Base-by-base conservation (phyloP, 1,284 basidiomycete species). In the Hypsizygus ulmarius region DNA sequence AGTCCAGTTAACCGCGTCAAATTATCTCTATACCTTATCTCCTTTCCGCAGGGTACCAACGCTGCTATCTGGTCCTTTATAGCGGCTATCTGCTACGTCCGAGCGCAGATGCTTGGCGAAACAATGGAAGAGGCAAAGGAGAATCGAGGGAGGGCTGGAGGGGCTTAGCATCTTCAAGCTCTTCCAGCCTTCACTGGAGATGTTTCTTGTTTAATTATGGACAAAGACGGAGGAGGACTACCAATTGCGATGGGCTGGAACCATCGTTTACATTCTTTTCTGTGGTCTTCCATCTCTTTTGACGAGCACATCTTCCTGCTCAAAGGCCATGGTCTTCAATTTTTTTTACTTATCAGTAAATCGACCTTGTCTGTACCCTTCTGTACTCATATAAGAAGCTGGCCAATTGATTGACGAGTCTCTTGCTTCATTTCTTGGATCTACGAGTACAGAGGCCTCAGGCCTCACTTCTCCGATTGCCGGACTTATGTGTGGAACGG, bases 51-150 rank as follows among this genome's bases (percentile, higher is more conserved):
- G 88, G 88, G 88, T 45, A 88, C 84, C 33, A 90, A 90, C 62
- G 82, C 78, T 29, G 80, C 82, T 19, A 65, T 90, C 51, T 91
- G 78, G 70, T 86, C 85, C 7, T 59, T 87, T 42, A 76, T 87
- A 58, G 85, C 85, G n/a, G 73, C 75, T 33, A 58, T 75, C 49
- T 80, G 79, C 61, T 91, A 89, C 60, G 65, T 64, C 28, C 77
- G 84, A 43, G 85, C 87, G 21, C 68, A 82, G 39, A 64, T 74
- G 51, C 70, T 78, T 29, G 84, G 83, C 58, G 88, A 90, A 68
- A 68, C 62, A 43, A 83, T 88, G 73, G 74, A 73, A 52, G 82
- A 78, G 57, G 78, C 81, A 40, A 83, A 83, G 64, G 73, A 69
- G 55, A 82, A 86, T 61, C 77, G 75, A 68, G 81, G 78, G 49